A percentile compares a stretch with the other conserved stretches of the same genome.
These are phyloP conservation scores for Helminthosporium solani DNA, from an alignment of 2,329 filamentous ascomycete genomes.

Conservation along the genomic window DNA sequence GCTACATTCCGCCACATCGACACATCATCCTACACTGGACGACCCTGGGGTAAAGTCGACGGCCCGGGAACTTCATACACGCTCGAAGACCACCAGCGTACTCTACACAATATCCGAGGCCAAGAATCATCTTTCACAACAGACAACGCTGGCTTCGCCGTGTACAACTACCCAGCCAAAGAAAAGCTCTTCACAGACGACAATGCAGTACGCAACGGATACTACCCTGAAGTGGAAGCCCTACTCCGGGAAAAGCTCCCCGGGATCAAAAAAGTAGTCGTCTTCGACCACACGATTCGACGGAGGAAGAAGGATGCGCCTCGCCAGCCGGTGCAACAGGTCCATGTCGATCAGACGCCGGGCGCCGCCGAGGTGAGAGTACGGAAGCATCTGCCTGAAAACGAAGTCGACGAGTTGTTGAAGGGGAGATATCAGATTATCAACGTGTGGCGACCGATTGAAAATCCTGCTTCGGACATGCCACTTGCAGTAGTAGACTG, in stretches of 20 bases:
- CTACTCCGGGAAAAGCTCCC: constrained; percentile 58
- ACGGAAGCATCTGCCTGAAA: constrained; percentile 57
- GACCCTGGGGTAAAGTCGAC: constrained; percentile 68
- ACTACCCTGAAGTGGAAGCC: constrained; percentile 63
- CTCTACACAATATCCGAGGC: constrained; percentile 59
- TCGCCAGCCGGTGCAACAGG: constrained; percentile 66
- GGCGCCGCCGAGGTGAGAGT: constrained; percentile 62
- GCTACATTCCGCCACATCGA: constrained; percentile 63
- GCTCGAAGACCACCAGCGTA: constrained; percentile 47
- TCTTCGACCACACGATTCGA: constrained; percentile 73
- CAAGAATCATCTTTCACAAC: constrained; percentile 54
- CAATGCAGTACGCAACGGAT: constrained; percentile 53
- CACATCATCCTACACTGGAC: constrained; percentile 50
- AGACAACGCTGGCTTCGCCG: constrained; percentile 60
- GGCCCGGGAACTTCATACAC: constrained; percentile 57
- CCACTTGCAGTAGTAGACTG: constrained; percentile 71
- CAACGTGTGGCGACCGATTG: constrained; percentile 71
- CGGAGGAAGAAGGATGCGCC: constrained; percentile 55
- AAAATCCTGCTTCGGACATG: constrained; percentile 62
- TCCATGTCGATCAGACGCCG: constrained; percentile 72
- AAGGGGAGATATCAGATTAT: constrained; percentile 64
- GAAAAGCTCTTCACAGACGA: constrained; percentile 61
- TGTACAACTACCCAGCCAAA: constrained; percentile 54
- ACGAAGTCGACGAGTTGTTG: constrained; percentile 59
- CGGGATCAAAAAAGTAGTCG: constrained; percentile 61